Evolutionary conservation across 306 rosid genomes (phyloP).

Genomic region (Inga oerstediana): DNA sequence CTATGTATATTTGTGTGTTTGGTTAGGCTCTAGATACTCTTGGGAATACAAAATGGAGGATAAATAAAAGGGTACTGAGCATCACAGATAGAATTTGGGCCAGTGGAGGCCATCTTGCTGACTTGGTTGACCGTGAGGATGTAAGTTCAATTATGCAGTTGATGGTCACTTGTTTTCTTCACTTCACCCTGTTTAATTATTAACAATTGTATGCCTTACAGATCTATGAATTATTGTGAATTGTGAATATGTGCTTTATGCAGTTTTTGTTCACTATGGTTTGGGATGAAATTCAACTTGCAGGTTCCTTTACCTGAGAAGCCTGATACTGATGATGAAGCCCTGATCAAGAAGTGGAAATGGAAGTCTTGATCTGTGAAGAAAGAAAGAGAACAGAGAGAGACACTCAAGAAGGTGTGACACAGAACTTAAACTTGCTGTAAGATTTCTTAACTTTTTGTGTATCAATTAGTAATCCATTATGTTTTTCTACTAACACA

Average conservation of each 20-base stretch:
- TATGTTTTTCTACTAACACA: slow-evolving; percentile 14
- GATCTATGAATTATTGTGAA: slow-evolving; percentile 14
- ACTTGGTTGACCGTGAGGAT: slow-evolving; percentile 83
- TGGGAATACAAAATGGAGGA: slow-evolving; percentile 86
- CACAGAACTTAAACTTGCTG: slow-evolving; percentile 90
- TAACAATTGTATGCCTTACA: not conserved
- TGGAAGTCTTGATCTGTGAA: slow-evolving; percentile 63
- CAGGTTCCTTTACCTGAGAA: slow-evolving; percentile 78
- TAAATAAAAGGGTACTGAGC: slow-evolving; percentile 72
- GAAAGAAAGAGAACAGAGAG: slow-evolving; percentile 72
- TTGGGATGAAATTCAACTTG: slow-evolving; percentile 39
- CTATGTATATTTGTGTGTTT: not conserved
- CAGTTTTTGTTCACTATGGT: slow-evolving; percentile 31
- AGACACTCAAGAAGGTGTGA: slow-evolving; percentile 93
- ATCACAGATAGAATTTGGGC: slow-evolving; percentile 92
- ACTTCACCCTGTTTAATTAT: slow-evolving; percentile 18
- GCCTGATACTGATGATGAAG: slow-evolving; percentile 90
- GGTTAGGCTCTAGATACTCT: slow-evolving; percentile 88
- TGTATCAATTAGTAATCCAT: slow-evolving; percentile 26
- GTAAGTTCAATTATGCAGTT: slow-evolving; percentile 55
- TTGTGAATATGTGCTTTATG: slow-evolving; percentile 19
- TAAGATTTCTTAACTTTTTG: slow-evolving; percentile 48
- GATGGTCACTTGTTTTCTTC: not conserved
- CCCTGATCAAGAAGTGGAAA: slow-evolving; percentile 69
- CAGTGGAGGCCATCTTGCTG: slow-evolving; percentile 81